Percentiles rank a stretch among this genome's conserved stretches.
These are phyloP conservation scores for Colletotrichum sp. DNA, from an alignment of 2,329 filamentous ascomycete species.

Conservation along the genomic window DNA sequence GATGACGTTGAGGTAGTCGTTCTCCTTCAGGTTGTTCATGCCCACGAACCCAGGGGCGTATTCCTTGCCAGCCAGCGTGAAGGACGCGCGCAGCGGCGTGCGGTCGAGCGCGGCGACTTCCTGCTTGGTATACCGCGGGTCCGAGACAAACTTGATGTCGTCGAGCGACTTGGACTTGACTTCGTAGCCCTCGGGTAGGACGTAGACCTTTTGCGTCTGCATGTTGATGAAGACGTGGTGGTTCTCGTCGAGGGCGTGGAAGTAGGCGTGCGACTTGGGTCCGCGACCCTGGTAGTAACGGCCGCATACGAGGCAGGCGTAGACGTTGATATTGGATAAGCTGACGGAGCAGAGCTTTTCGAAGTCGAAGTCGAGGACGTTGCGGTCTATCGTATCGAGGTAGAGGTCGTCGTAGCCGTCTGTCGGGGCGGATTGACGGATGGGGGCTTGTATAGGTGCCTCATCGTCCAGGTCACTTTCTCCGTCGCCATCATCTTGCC, in stretches of 20 bases:
- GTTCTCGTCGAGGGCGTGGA: slow-evolving; percentile 91
- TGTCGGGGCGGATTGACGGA: slow-evolving; percentile 77
- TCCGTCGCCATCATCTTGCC: slow-evolving; percentile 33
- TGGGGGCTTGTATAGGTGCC: slow-evolving; percentile 45
- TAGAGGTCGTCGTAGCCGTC: slow-evolving; percentile 95
- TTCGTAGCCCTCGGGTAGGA: slow-evolving; percentile 95
- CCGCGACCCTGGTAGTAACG: slow-evolving; percentile 96
- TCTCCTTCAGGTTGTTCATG: slow-evolving; percentile 99
- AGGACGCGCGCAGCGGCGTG: slow-evolving; percentile 58
- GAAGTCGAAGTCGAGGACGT: slow-evolving; percentile 96
- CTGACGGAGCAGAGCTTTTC: slow-evolving; percentile 98
- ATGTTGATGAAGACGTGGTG: slow-evolving; percentile 99
- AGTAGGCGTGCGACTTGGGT: slow-evolving; percentile 94
- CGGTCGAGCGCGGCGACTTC: slow-evolving; percentile 84
- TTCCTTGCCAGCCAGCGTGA: slow-evolving; percentile 81
- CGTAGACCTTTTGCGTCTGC: slow-evolving; percentile 88
- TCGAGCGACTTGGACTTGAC: slow-evolving; percentile 93
- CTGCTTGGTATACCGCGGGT: slow-evolving; percentile 81
- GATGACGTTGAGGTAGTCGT: slow-evolving; percentile 97
- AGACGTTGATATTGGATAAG: slow-evolving; percentile 97
- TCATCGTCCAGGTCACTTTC: slow-evolving; percentile 47
- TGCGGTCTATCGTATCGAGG: slow-evolving; percentile 94
- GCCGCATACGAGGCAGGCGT: slow-evolving; percentile 96
- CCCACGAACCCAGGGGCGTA: slow-evolving; percentile 96
- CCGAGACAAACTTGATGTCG: slow-evolving; percentile 97